Conservation (phyloP, 495 filamentous ascomycete species). For the Aspergillus funiculosus region DNA sequence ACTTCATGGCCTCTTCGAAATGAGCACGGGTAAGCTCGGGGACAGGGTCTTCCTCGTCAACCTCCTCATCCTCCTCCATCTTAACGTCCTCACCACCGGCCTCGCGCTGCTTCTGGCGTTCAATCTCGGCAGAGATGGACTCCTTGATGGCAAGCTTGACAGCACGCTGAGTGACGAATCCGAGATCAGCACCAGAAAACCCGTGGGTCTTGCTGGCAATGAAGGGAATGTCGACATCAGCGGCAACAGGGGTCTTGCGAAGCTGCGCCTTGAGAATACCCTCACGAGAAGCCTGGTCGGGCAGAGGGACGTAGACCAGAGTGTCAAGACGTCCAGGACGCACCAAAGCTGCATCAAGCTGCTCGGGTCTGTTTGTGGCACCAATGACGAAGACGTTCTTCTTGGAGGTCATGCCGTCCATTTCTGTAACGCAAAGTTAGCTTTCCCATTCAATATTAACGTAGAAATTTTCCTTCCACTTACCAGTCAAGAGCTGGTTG, state of each 20-base stretch:
- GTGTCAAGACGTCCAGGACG: constrained; percentile 98
- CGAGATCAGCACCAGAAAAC: constrained; percentile 99
- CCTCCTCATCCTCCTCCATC: constrained; percentile 64
- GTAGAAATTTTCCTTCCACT: constrained; percentile 36
- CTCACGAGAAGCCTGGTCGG: constrained; percentile 80
- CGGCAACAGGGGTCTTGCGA: constrained; percentile 90
- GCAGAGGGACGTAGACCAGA: constrained; percentile 94
- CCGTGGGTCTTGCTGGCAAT: constrained; percentile 97
- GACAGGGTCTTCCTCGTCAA: constrained; percentile 87
- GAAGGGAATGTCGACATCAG: constrained; percentile 80
- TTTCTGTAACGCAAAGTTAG: constrained; percentile 61
- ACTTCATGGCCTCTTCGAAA: constrained; percentile 97
- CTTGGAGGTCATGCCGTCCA: constrained; percentile 99
- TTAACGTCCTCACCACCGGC: constrained; percentile 73
- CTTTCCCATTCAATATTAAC: background rate
- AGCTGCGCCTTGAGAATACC: constrained; percentile 93
- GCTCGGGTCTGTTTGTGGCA: constrained; percentile 97
- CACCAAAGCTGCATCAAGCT: constrained; percentile 94
- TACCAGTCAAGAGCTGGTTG: constrained; percentile 97
- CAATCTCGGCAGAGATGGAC: constrained; percentile 83
- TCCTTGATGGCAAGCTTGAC: constrained; percentile 99
- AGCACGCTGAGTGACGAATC: constrained; percentile 96
- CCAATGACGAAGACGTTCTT: constrained; percentile 99
- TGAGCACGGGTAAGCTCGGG: constrained; percentile 91
- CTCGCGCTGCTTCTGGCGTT: constrained; percentile 81